Conservation (phyloP, 345 rosid genomes). For the Toxicodendron radicans region DNA sequence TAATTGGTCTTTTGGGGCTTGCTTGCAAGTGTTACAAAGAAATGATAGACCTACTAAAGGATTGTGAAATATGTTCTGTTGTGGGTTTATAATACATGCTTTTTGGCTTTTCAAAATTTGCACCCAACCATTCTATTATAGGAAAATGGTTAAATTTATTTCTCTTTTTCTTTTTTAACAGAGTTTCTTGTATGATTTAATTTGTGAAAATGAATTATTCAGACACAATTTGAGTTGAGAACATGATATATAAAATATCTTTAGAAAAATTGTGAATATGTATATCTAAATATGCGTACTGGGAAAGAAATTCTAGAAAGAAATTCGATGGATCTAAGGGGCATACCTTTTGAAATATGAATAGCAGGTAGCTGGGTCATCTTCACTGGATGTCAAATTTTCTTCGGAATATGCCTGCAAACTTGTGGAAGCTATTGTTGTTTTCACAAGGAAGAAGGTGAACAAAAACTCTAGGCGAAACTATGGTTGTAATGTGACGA, state of each 20-base stretch:
- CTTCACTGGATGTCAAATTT: not conserved
- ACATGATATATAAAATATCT: not conserved
- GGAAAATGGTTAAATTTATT: not conserved
- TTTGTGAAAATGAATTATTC: not conserved
- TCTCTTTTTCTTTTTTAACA: not conserved
- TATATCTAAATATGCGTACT: not conserved
- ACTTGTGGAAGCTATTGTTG: not conserved
- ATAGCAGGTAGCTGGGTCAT: not conserved
- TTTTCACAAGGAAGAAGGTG: not conserved
- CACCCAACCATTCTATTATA: not conserved
- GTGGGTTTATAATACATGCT: slow-evolving; percentile 2
- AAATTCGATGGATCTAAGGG: not conserved
- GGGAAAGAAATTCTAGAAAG: not conserved
- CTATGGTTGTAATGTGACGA: not conserved
- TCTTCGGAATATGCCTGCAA: too few species aligned
- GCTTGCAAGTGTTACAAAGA: not conserved
- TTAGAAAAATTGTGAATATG: not conserved
- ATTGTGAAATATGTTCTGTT: slow-evolving; percentile 7
- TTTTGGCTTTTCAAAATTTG: not conserved
- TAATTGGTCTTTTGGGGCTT: not conserved
- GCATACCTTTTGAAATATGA: not conserved
- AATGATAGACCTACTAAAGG: not conserved
- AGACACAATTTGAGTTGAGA: not conserved
- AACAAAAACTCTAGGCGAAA: not conserved
- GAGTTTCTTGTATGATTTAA: not conserved